Base-by-base conservation (phyloP, 2,329 filamentous ascomycete species). In the Penicillium sp. region DNA sequence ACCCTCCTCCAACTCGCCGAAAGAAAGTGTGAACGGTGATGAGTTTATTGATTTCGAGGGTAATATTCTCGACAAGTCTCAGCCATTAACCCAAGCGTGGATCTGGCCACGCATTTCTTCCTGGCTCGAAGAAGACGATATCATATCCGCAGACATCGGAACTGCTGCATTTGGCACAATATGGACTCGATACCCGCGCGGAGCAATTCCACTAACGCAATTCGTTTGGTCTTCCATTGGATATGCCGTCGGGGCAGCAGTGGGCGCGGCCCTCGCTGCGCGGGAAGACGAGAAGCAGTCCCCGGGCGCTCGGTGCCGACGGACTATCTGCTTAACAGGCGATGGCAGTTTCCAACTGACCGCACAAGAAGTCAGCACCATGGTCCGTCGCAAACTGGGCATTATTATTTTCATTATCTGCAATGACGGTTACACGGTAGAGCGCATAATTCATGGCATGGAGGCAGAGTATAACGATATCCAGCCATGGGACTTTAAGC, bases 331-430 rank as follows among this genome's bases (percentile, higher is more conserved):
- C 37, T 91, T 94, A 69, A 89, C 91, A 10, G 91, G 91, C n/a
- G 91, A 96, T 68, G 91, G 91, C 21, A 90, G 86, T 53, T 87
- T 95, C 77, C 90, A 95, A 73, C 80, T 94, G 57, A 93, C 90
- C 0, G 89, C 83, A 0, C 91, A 95, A 71, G 90, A 93, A 74
- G 74, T 94, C 62, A 88, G 85, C 71, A 93, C 90, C 9, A 92
- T 94, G 82, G 84, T 95, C 62, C 83, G 86, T 21, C 85, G 88
- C 57, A 80, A 82, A 15, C 78, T 94, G 50, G 85, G 86, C 58
- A 83, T 89, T 19, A 92, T 90, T 69, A 86, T 94, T 79, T 88
- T 94, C 71, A 81, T 93, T 60, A 88, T 94, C 62, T 90, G 88
- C 80, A 93, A 93, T 72, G 85, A 91, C 37, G 91, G 91, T 6